Conservation (phyloP, 78 protist species). For the Acrasis kona region DNA sequence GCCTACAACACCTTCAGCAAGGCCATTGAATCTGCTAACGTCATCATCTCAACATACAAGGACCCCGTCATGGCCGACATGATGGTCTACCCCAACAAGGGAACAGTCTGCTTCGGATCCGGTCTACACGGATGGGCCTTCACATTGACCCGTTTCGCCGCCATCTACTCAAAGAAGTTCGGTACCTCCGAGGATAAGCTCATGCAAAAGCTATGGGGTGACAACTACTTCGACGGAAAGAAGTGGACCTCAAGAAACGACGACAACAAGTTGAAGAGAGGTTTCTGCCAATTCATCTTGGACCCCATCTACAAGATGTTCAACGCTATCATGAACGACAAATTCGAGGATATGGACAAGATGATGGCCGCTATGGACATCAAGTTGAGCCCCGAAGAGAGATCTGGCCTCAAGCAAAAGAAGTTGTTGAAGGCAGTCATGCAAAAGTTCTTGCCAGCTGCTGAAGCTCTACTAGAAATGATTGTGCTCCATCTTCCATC, state of each 20-base stretch:
- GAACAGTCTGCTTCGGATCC: constrained; percentile 62
- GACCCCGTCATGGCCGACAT: constrained; percentile 39
- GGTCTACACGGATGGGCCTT: constrained; percentile 73
- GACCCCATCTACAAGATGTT: constrained; percentile 92
- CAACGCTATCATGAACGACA: constrained; percentile 75
- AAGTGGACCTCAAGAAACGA: constrained; percentile 65
- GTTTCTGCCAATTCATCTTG: constrained; percentile 88
- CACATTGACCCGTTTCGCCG: constrained; percentile 60
- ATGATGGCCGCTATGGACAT: constrained; percentile 66
- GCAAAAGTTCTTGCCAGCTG: constrained; percentile 96
- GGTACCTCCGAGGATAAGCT: constrained; percentile 59
- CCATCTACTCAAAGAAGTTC: constrained; percentile 54
- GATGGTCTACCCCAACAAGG: constrained; percentile 18
- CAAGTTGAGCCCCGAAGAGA: constrained; percentile 71
- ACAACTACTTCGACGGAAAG: constrained; percentile 81
- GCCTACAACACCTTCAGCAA: constrained; percentile 37
- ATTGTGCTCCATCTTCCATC: constrained; percentile 93
- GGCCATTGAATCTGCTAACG: constrained; percentile 76
- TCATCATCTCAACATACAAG: constrained; percentile 30
- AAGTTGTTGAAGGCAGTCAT: constrained; percentile 86
- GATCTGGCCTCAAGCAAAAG: constrained; percentile 73
- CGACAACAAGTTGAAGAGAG: constrained; percentile 71
- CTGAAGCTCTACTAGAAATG: constrained; percentile 95
- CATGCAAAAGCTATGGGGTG: constrained; percentile 96
- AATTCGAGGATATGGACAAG: constrained; percentile 63